Evolutionary conservation across 768 basidiomycete genomes (phyloP).

Genomic region (Podaxis carcinomalis): DNA sequence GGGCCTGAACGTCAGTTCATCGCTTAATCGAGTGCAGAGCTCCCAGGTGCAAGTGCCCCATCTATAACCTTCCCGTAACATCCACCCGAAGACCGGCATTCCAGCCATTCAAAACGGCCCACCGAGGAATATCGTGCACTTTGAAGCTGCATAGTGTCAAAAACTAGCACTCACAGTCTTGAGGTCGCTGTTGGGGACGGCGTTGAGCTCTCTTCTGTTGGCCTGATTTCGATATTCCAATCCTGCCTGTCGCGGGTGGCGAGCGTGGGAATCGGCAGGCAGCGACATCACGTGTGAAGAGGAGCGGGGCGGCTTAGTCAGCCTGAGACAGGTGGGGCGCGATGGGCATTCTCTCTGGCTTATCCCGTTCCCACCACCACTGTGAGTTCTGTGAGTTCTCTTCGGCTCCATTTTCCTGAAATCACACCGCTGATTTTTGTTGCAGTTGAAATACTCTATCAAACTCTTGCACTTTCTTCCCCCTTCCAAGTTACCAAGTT

Average conservation of each 20-base stretch:
- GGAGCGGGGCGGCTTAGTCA: constrained; percentile 22
- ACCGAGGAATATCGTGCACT: neutral
- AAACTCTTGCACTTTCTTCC: constrained; percentile 8
- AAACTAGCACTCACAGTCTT: constrained; percentile 33
- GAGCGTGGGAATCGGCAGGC: constrained; percentile 14
- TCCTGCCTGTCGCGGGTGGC: neutral
- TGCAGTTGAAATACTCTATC: constrained; percentile 13
- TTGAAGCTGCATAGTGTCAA: constrained; percentile 1
- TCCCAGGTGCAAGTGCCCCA: neutral
- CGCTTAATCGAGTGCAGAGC: neutral
- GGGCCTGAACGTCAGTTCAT: neutral
- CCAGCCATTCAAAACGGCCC: neutral
- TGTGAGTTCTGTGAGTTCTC: neutral
- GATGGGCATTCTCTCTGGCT: constrained; percentile 7
- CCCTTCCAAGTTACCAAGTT: constrained; percentile 57
- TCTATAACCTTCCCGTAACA: constrained; percentile 25
- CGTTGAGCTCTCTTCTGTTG: constrained; percentile 25
- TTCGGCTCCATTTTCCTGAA: constrained; percentile 1
- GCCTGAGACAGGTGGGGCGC: neutral
- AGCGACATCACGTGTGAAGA: constrained; percentile 13
- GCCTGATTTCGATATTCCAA: neutral
- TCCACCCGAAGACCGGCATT: constrained; percentile 37
- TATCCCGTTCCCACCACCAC: constrained; percentile 16
- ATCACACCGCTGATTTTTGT: constrained; percentile 4
- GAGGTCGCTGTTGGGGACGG: constrained; percentile 34